phyloP scores from a whole-genome alignment of 2,329 filamentous ascomycete genomes.

The Meredithiella fracta region DNA sequence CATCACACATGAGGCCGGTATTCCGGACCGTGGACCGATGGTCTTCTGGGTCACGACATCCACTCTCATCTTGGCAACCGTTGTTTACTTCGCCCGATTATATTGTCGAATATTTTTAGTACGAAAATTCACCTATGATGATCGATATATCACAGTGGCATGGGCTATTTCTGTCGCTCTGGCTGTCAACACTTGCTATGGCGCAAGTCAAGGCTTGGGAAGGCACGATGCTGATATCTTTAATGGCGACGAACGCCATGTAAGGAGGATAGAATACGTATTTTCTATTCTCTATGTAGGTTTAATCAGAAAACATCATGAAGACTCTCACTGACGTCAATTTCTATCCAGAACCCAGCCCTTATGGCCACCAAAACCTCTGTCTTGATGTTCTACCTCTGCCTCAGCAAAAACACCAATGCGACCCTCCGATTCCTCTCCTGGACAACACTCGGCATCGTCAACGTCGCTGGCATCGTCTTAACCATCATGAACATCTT shows the following conservation, averaged over 20 bases:
- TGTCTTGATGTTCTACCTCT: conserved; percentile 81
- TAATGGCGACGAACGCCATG: conserved; percentile 27
- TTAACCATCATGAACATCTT: conserved; percentile 78
- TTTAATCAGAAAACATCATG: too few relatives aligned
- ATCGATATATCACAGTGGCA: conserved; percentile 64
- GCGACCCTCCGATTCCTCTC: conserved; percentile 64
- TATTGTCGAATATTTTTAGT: conserved; percentile 59
- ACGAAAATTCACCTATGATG: conserved; percentile 54
- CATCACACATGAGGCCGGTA: conserved; percentile 2
- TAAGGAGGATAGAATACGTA: conserved; percentile 46
- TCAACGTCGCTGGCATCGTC: conserved; percentile 62
- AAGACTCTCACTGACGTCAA: neutral
- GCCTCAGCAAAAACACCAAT: conserved; percentile 61
- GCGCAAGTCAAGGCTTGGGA: conserved; percentile 49
- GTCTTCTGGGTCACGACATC: conserved; percentile 56
- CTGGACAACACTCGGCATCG: conserved; percentile 59
- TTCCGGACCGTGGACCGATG: conserved; percentile 37
- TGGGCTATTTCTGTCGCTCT: conserved; percentile 58
- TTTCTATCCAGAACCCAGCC: conserved; percentile 52
- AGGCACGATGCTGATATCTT: conserved; percentile 46
- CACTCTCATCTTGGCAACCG: conserved; percentile 51
- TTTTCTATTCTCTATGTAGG: conserved; percentile 47
- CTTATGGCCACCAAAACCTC: conserved; percentile 86
- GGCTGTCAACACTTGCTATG: conserved; percentile 49
- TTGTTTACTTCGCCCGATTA: conserved; percentile 61